These are phyloP conservation scores for Aspergillus glaucus DNA, from an alignment of 2,329 filamentous ascomycete genomes.

Conservation along the genomic window DNA sequence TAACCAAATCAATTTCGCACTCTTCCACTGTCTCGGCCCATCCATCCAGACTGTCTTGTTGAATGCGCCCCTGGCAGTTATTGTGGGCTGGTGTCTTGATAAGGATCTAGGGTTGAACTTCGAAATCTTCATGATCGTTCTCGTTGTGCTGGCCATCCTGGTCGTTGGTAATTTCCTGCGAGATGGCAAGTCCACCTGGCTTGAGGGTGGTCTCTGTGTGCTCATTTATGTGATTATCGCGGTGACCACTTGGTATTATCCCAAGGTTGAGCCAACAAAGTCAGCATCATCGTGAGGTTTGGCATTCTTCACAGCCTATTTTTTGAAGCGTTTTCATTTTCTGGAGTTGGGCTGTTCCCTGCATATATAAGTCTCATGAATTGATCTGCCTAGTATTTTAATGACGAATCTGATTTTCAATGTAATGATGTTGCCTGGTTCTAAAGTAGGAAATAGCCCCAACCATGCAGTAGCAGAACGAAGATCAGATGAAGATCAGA, in stretches of 20 bases:
- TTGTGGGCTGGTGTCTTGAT: slow-evolving; percentile 73
- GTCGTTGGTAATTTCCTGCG: slow-evolving; percentile 82
- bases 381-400: too few relatives aligned
- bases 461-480: too few relatives aligned
- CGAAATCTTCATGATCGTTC: slow-evolving; percentile 75
- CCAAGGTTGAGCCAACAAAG: slow-evolving; percentile 37
- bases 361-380: background rate
- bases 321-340: background rate
- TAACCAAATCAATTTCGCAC: slow-evolving; percentile 68
- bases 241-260: slow-evolving; percentile 57
- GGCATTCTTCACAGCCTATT: background rate
- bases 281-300: background rate
- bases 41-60: slow-evolving; percentile 86
- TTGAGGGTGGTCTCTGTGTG: slow-evolving; percentile 77
- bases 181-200: slow-evolving; percentile 83
- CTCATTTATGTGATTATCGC: slow-evolving; percentile 58
- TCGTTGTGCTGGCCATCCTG: slow-evolving; percentile 76
- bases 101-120: slow-evolving; percentile 74
- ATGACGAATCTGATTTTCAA: too few relatives aligned
- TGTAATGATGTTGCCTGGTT: too few relatives aligned
- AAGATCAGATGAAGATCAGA: too few relatives aligned
- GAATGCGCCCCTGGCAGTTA: slow-evolving; percentile 74
- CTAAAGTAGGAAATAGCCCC: too few relatives aligned
- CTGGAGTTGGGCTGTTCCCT: background rate
- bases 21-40: slow-evolving; percentile 78